phyloP scores from a whole-genome alignment of 768 basidiomycete species.

The Collybia mongolica region DNA sequence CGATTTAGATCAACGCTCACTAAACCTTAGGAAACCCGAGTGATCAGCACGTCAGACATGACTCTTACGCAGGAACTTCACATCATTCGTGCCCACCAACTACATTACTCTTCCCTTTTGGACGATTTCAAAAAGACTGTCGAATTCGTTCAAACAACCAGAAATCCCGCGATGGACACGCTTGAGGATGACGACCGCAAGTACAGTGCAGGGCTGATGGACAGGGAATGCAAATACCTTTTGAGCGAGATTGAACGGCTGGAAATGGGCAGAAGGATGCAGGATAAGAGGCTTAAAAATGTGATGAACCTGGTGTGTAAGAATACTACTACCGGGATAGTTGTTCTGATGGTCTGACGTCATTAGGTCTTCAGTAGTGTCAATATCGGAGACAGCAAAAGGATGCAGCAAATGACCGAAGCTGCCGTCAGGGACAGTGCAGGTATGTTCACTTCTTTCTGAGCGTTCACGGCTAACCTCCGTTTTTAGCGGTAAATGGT shows the following conservation, averaged over 20 bases:
- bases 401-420: constrained; percentile 52
- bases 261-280: constrained; percentile 37
- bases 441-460: constrained; percentile 25
- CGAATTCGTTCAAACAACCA: constrained; percentile 37
- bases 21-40: constrained; percentile 38
- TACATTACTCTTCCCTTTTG: constrained; percentile 48
- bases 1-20: not conserved
- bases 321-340: not conserved
- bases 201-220: constrained; percentile 31
- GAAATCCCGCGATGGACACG: constrained; percentile 49
- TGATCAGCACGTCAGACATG: constrained; percentile 39
- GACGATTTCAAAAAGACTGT: constrained; percentile 47
- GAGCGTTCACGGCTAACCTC: not conserved
- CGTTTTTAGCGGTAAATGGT: constrained; percentile 19
- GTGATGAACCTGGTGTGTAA: constrained; percentile 47
- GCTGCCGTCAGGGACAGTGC: constrained; percentile 49
- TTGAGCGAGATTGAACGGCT: constrained; percentile 49
- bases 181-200: constrained; percentile 23
- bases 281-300: constrained; percentile 49
- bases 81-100: constrained; percentile 49
- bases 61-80: constrained; percentile 49
- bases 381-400: constrained; percentile 53
- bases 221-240: constrained; percentile 49
- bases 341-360: not conserved
- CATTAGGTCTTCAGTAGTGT: constrained; percentile 57